Conservation (phyloP, 805 yeast genomes). For the Kurtzmaniella cleridarum region DNA sequence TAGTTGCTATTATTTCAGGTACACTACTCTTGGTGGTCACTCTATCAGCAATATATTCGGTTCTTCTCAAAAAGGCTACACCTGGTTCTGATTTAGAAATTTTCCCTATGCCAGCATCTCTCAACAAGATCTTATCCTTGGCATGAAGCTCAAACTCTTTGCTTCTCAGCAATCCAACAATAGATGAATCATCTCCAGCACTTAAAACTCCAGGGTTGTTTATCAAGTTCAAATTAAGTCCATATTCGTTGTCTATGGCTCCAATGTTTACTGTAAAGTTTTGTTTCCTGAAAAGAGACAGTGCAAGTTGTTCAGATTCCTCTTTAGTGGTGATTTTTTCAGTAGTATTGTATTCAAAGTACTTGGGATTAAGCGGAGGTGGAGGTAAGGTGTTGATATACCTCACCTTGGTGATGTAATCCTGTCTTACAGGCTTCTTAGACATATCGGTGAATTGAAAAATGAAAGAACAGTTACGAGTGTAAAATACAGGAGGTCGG, state of each 20-base stretch:
- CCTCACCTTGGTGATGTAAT: conserved; percentile 74
- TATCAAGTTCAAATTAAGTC: conserved; percentile 73
- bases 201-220: conserved; percentile 65
- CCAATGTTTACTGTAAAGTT: conserved; percentile 59
- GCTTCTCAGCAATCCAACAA: conserved; percentile 22
- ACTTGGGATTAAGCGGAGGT: conserved; percentile 87
- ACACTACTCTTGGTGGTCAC: conserved; percentile 20
- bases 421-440: conserved; percentile 51
- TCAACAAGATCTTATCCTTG: conserved; percentile 67
- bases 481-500: background rate
- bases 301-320: conserved; percentile 48
- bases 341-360: conserved; percentile 50
- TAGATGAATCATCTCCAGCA: conserved; percentile 44
- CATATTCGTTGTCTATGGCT: conserved; percentile 55
- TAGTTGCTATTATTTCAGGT: conserved; percentile 17
- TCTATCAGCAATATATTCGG: conserved; percentile 82
- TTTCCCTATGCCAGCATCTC: conserved; percentile 65
- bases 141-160: conserved; percentile 54
- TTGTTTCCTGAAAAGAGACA: conserved; percentile 70
- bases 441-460: conserved; percentile 16
- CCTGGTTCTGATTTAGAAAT: conserved; percentile 41
- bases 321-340: conserved; percentile 28
- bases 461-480: background rate
- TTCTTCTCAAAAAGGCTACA: conserved; percentile 85
- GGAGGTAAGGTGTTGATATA: conserved; percentile 88